Conservation (phyloP, 345 rosid species). For the Cardamine chenopodiifolia region DNA sequence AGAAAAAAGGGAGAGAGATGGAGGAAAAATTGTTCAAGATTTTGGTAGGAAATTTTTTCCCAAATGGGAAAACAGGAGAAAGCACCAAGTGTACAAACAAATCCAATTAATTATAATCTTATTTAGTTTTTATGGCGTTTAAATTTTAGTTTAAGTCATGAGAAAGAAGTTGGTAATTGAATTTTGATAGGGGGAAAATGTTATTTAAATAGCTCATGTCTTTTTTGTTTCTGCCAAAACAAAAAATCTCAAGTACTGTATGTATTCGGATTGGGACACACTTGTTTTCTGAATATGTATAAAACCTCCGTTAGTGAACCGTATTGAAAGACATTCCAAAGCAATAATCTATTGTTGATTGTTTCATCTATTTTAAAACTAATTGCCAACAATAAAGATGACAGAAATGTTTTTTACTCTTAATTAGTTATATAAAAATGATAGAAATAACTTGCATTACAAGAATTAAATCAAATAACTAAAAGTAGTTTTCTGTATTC, state of each 20-base stretch:
- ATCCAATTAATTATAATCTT: not conserved
- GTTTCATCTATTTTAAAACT: not conserved
- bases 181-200: not conserved
- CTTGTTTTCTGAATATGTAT: not conserved
- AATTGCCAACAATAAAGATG: not conserved
- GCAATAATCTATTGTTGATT: not conserved
- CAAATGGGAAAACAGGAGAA: constrained; percentile 26
- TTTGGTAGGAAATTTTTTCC: constrained; percentile 10
- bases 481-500: too few species aligned
- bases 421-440: not conserved
- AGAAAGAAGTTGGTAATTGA: not conserved
- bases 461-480: not conserved
- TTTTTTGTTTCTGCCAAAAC: not conserved
- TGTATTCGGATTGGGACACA: constrained; percentile 3
- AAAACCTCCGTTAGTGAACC: not conserved
- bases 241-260: not conserved
- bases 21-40: not conserved
- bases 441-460: not conserved
- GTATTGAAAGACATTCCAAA: not conserved
- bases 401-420: not conserved
- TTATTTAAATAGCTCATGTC: constrained; percentile 1
- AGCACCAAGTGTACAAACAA: constrained; percentile 33
- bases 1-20: not conserved
- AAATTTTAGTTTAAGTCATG: not conserved
- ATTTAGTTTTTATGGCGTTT: not conserved